Percentiles rank a stretch among this genome's conserved stretches.
These are phyloP conservation scores for Yamadazyma phyllophila DNA, from an alignment of 805 yeast genomes.

Conservation along the genomic window DNA sequence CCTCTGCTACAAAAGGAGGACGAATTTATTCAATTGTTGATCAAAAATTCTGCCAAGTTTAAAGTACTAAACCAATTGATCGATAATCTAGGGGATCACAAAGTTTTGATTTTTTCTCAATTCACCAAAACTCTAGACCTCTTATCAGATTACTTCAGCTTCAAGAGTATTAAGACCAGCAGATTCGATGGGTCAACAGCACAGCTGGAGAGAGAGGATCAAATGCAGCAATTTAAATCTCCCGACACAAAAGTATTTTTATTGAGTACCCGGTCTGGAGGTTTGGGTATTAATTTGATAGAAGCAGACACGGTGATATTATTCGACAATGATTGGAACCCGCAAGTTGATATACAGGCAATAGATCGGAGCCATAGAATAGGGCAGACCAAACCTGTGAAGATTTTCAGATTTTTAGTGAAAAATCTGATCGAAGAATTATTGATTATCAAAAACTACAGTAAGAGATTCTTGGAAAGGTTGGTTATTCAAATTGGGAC, in stretches of 20 bases:
- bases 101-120: conserved; percentile 81
- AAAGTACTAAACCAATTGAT: conserved; percentile 65
- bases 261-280: conserved; percentile 91
- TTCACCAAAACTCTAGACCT: conserved; percentile 82
- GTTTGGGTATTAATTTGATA: conserved; percentile 82
- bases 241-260: conserved; percentile 51
- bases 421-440: conserved; percentile 82
- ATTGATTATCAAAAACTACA: conserved; percentile 71
- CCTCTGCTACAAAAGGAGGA: conserved; percentile 21
- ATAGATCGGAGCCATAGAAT: conserved; percentile 94
- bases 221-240: conserved; percentile 51
- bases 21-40: conserved; percentile 24
- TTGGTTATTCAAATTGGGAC: conserved; percentile 33
- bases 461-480: conserved; percentile 56
- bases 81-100: conserved; percentile 55
- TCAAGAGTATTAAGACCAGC: conserved; percentile 44
- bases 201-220: conserved; percentile 62
- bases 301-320: conserved; percentile 88
- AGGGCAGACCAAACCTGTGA: conserved; percentile 83
- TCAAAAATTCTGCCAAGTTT: conserved; percentile 70
- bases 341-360: conserved; percentile 94
- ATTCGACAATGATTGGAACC: conserved; percentile 96
- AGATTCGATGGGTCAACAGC: conserved; percentile 76
- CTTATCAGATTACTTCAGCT: conserved; percentile 68
- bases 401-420: conserved; percentile 74